These are phyloP conservation scores for Emmonsiellopsis sp. DNA, from an alignment of 2,329 filamentous ascomycete genomes.

Conservation along the genomic window DNA sequence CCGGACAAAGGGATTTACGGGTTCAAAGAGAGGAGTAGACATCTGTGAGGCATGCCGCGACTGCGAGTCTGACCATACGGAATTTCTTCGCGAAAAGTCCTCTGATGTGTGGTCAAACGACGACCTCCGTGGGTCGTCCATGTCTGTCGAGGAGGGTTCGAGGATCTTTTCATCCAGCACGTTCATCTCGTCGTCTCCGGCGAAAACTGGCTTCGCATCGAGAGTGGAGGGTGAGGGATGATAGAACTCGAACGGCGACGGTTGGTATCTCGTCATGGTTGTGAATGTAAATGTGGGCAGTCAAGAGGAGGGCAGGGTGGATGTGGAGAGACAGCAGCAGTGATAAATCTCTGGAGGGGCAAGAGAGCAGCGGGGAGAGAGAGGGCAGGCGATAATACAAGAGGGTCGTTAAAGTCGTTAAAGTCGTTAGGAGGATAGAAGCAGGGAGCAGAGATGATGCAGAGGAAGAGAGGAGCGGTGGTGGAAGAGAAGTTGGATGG, in stretches of 20 bases:
- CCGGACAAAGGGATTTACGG: conserved; percentile 33
- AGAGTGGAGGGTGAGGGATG: conserved; percentile 34
- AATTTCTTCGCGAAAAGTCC: conserved; percentile 45
- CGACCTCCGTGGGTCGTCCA: conserved; percentile 33
- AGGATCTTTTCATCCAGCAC: conserved; percentile 42
- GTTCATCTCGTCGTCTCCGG: conserved; percentile 46
- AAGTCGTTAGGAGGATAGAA: conserved; percentile 3
- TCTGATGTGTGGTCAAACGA: conserved; percentile 42
- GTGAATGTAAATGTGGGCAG: conserved; percentile 18
- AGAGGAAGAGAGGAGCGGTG: conserved; percentile 3
- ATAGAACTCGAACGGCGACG: conserved; percentile 34
- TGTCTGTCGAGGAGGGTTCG: conserved; percentile 40
- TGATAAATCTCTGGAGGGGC: conserved; percentile 3
- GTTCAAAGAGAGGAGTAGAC: conserved; percentile 40
- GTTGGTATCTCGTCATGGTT: conserved; percentile 37
- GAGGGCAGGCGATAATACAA: conserved; percentile 9
- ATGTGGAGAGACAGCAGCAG: background rate
- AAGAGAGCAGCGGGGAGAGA: conserved; percentile 7
- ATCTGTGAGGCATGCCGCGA: conserved; percentile 34
- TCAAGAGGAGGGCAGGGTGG: background rate
- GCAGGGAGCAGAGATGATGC: conserved; percentile 9
- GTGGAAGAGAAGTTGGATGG: conserved; percentile 6
- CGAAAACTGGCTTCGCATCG: conserved; percentile 32
- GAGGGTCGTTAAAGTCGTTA: conserved; percentile 7
- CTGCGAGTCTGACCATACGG: conserved; percentile 41